Evolutionary conservation across 805 yeast species (phyloP), one percentile per base, ranked within the genome.

Genomic region (Candida argentea): DNA sequence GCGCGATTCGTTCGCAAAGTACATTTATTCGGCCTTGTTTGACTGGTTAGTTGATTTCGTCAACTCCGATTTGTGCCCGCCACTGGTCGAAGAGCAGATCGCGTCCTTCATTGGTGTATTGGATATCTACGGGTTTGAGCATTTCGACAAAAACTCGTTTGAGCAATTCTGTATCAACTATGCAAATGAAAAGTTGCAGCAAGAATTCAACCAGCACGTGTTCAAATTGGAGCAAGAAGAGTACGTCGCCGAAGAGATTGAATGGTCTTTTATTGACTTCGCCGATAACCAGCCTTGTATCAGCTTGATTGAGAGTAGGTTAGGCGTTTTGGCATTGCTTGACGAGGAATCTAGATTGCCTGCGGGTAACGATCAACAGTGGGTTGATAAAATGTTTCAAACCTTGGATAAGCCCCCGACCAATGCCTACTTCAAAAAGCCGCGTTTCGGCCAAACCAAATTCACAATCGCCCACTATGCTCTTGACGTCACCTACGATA

Each of bases 41-140:
- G 97, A 89, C 48, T 89, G 98, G 98, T 70, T 89, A 34, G 97
- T 87, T 14, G 76, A 70, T 27, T 76, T 76, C 40, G 82, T 86
- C 38, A 89, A 89, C 53, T 52, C 68, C 14, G 94, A 85, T 46
- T 68, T 89, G 45, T 82, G 91, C 48, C 76, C 89, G 2, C 76
- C 78, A 13, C 79, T 73, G 25, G 71, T 84, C 20, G 68, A 65
- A 22, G 59, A 62, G 14, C 57, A 74, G 20, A 67, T 78, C 30
- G 58, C 67, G 25, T 70, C 84, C 2, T 91, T 89, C 44, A 89
- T 89, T 46, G 98, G 98, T 53, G 97, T 89, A 17, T 68, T 89
- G 44, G 98, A 89, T 77, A 89, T 89, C 43, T 89, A 89, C 49
- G 98, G 98, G 14, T 89, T 89, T 53, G 98, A 89, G 57, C 96